A percentile compares a stretch with the other conserved stretches of the same genome.
These are phyloP conservation scores for Lactifluus pinguis DNA, from an alignment of 768 basidiomycete species.

Conservation along the genomic window DNA sequence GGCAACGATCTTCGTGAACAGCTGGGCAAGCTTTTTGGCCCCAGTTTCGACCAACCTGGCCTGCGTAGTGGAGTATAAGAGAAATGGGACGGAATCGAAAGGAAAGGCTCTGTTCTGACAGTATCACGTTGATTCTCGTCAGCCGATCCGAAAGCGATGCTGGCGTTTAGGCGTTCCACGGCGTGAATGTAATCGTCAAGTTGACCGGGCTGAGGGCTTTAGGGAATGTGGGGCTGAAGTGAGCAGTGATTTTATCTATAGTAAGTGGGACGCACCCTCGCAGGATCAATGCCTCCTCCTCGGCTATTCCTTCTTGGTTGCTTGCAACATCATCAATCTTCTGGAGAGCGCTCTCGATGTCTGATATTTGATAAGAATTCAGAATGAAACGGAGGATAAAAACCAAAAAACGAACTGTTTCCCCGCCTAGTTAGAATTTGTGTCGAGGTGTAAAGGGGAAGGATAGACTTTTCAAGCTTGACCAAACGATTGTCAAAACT, in stretches of 20 bases:
- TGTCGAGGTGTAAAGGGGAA: conserved; percentile 72
- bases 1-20: conserved; percentile 84
- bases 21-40: conserved; percentile 68
- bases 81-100: not conserved
- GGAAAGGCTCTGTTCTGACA: conserved; percentile 21
- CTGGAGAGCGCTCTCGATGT: conserved; percentile 69
- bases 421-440: conserved; percentile 65
- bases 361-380: conserved; percentile 29
- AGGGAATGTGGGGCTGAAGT: not conserved
- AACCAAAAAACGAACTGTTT: conserved; percentile 50
- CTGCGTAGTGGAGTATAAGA: conserved; percentile 23
- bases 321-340: conserved; percentile 76
- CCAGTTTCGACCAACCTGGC: conserved; percentile 77
- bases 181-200: conserved; percentile 60
- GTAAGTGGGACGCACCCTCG: conserved; percentile 46
- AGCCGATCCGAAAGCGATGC: conserved; percentile 64
- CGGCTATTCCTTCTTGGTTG: conserved; percentile 64
- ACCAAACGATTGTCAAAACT: conserved; percentile 78
- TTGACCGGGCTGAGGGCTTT: conserved; percentile 63
- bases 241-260: not conserved
- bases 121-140: conserved; percentile 48
- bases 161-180: conserved; percentile 67
- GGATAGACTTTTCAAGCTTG: conserved; percentile 77
- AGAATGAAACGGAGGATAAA: not conserved
- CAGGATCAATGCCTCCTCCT: conserved; percentile 70